A percentile compares a stretch with the other conserved stretches of the same genome.
These are phyloP conservation scores for Aphanomyces cochlioides DNA, from an alignment of 352 stramenopile genomes.

Conservation along the genomic window DNA sequence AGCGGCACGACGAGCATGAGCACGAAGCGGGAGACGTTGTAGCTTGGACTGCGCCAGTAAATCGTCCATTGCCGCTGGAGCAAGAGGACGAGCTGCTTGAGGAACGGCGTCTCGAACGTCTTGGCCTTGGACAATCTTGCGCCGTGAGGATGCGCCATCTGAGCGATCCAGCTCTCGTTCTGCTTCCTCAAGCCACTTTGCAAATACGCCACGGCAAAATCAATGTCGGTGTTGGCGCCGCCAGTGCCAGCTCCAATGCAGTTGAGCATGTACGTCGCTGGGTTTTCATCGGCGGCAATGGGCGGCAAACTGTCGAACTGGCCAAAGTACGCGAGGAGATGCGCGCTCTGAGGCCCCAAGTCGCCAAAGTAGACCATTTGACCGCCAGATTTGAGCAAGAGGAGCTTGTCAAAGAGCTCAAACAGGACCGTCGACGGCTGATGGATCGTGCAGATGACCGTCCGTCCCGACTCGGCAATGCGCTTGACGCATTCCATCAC, in stretches of 20 bases:
- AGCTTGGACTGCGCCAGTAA: constrained; percentile 70
- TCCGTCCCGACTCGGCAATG: constrained; percentile 61
- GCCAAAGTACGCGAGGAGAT: constrained; percentile 68
- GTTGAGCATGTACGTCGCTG: constrained; percentile 85
- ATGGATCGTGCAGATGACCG: constrained; percentile 80
- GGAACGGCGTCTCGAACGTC: constrained; percentile 34
- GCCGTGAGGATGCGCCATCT: constrained; percentile 37
- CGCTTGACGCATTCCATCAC: constrained; percentile 73
- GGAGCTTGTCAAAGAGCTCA: constrained; percentile 62
- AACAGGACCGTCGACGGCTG: constrained; percentile 77
- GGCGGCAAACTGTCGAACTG: constrained; percentile 32
- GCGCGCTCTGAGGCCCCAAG: constrained; percentile 43
- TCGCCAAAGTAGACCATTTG: constrained; percentile 88
- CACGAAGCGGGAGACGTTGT: constrained; percentile 79
- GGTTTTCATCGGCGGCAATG: constrained; percentile 70
- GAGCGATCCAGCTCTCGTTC: constrained; percentile 37
- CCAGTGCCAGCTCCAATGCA: constrained; percentile 46
- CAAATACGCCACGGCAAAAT: constrained; percentile 24
- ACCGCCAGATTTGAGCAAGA: constrained; percentile 53
- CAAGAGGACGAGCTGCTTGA: constrained; percentile 52
- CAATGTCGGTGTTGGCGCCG: constrained; percentile 53
- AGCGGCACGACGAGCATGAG: constrained; percentile 75
- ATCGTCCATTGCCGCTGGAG: constrained; percentile 53
- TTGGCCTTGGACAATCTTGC: constrained; percentile 13
- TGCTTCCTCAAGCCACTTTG: constrained; percentile 23